Conservation (phyloP, 768 basidiomycete species). For the Macrolepiota albuminosa region DNA sequence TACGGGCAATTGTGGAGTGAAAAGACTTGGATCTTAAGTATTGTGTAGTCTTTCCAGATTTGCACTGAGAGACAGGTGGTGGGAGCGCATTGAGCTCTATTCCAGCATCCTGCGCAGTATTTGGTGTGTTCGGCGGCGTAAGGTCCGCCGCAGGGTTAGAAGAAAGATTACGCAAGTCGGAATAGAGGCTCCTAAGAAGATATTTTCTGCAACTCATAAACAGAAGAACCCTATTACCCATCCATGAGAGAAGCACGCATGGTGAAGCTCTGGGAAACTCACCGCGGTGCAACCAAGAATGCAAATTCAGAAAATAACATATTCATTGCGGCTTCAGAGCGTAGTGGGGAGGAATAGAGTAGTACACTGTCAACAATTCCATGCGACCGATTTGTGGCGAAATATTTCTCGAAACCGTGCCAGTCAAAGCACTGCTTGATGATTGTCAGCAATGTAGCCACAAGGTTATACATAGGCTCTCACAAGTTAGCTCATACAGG, state of each 20-base stretch:
- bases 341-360: not conserved
- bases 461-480: not conserved
- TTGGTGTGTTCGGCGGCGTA: slow-evolving; percentile 15
- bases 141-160: slow-evolving; percentile 19
- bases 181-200: slow-evolving; percentile 53
- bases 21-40: slow-evolving; percentile 18
- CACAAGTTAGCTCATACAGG: not conserved
- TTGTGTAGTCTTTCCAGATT: slow-evolving; percentile 14
- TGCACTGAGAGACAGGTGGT: slow-evolving; percentile 28
- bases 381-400: not conserved
- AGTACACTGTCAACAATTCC: not conserved
- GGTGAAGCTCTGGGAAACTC: not conserved
- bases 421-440: not conserved
- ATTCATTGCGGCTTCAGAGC: slow-evolving; percentile 5
- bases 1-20: slow-evolving; percentile 54
- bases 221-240: slow-evolving; percentile 34
- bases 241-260: not conserved
- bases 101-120: slow-evolving; percentile 17
- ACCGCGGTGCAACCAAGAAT: slow-evolving; percentile 10
- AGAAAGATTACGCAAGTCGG: slow-evolving; percentile 49
- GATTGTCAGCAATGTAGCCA: not conserved
- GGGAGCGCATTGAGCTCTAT: slow-evolving; percentile 39
- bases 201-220: slow-evolving; percentile 59
- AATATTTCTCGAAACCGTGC: not conserved
- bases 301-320: slow-evolving; percentile 4